phyloP scores from a whole-genome alignment of 495 filamentous ascomycete species.

The Parathielavia appendiculata region DNA sequence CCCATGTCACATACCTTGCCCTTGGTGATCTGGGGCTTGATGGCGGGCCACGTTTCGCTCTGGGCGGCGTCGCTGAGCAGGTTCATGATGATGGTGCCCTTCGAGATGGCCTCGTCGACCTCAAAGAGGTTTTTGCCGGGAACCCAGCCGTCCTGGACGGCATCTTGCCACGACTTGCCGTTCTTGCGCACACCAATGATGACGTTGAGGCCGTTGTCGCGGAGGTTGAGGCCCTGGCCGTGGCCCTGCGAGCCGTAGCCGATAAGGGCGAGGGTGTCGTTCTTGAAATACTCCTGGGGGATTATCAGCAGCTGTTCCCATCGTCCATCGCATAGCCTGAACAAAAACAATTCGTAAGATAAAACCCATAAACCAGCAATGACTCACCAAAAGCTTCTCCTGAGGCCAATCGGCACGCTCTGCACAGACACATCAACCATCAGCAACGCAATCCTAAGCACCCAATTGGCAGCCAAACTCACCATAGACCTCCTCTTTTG shows the following conservation, averaged over 20 bases:
- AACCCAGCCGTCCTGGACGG: slow-evolving; percentile 93
- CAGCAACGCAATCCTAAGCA: not conserved
- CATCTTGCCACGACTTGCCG: slow-evolving; percentile 96
- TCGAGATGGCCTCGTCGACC: slow-evolving; percentile 87
- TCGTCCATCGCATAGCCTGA: not conserved
- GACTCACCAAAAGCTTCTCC: slow-evolving; percentile 87
- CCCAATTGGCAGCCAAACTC: slow-evolving; percentile 25
- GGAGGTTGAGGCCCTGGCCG: slow-evolving; percentile 97
- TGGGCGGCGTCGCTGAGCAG: slow-evolving; percentile 95
- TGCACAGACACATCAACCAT: slow-evolving; percentile 29
- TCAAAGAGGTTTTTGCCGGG: slow-evolving; percentile 98
- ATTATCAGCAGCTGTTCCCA: slow-evolving; percentile 1
- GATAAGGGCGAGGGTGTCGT: slow-evolving; percentile 97
- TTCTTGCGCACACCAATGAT: slow-evolving; percentile 98
- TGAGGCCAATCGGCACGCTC: slow-evolving; percentile 97
- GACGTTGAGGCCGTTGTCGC: slow-evolving; percentile 98
- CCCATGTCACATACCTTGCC: slow-evolving; percentile 64
- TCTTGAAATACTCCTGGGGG: slow-evolving; percentile 96
- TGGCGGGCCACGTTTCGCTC: slow-evolving; percentile 93
- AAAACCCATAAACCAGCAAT: slow-evolving; percentile 3
- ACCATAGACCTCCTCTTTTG: slow-evolving; percentile 90
- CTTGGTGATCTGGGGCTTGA: slow-evolving; percentile 97
- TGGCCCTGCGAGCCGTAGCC: slow-evolving; percentile 98
- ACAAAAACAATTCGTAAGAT: too few relatives aligned
- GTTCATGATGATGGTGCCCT: slow-evolving; percentile 97